Evolutionary conservation across 805 yeast genomes (phyloP).

Genomic region (Saccharomycopsis javanensis): DNA sequence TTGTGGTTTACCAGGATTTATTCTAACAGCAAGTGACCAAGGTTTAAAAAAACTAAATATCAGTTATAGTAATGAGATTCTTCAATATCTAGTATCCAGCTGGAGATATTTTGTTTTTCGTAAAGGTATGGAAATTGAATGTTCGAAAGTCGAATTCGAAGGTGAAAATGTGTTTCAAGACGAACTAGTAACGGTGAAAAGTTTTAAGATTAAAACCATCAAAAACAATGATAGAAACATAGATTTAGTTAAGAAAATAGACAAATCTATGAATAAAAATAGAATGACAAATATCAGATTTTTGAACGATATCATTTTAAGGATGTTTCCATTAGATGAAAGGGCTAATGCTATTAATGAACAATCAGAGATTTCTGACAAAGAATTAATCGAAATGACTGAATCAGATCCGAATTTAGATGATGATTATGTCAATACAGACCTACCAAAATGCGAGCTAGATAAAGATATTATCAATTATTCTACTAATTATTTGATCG

Average conservation of each 20-base stretch:
- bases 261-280: neutral
- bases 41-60: slow-evolving; percentile 51
- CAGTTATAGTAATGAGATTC: slow-evolving; percentile 38
- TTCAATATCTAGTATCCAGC: slow-evolving; percentile 54
- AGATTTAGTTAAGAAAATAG: neutral
- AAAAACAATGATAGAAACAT: neutral
- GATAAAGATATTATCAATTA: slow-evolving; percentile 20
- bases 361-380: slow-evolving; percentile 20
- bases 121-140: slow-evolving; percentile 47
- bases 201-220: neutral
- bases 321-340: slow-evolving; percentile 49
- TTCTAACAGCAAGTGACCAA: slow-evolving; percentile 74
- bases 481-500: slow-evolving; percentile 60
- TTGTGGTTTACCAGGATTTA: slow-evolving; percentile 89
- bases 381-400: slow-evolving; percentile 17
- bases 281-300: neutral
- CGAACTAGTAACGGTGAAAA: slow-evolving; percentile 1
- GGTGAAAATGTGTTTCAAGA: slow-evolving; percentile 22
- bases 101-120: slow-evolving; percentile 87
- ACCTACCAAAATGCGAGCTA: slow-evolving; percentile 24
- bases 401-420: slow-evolving; percentile 29
- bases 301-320: neutral
- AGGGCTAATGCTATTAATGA: slow-evolving; percentile 29
- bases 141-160: slow-evolving; percentile 10
- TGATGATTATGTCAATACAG: slow-evolving; percentile 29